Evolutionary conservation across 1,284 basidiomycete species (phyloP).

Genomic region (Ganoderma lucidum): DNA sequence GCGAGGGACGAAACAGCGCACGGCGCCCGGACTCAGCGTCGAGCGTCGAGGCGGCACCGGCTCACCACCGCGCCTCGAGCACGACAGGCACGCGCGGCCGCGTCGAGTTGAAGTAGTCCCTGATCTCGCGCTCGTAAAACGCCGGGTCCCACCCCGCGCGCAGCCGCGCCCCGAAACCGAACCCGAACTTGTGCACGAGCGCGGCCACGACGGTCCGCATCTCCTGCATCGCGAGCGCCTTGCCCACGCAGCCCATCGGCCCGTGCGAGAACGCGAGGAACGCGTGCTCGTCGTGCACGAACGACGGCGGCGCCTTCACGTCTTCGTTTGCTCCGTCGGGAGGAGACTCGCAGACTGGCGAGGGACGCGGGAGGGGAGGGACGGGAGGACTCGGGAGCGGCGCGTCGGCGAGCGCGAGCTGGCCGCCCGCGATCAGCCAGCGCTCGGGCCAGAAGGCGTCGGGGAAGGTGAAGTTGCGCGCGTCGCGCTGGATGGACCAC

Average conservation of each 20-base stretch:
- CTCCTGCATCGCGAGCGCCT: conserved; percentile 41
- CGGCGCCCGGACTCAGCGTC: neutral
- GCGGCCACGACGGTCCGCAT: conserved; percentile 35
- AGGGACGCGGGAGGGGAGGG: neutral
- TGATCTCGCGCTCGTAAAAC: conserved; percentile 33
- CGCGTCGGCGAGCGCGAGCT: neutral
- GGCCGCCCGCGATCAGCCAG: conserved; percentile 33
- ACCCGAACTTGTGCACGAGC: conserved; percentile 37
- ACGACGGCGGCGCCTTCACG: too few species aligned
- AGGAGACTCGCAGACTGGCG: too few species aligned
- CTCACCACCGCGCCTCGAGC: conserved; percentile 5
- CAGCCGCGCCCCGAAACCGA: conserved; percentile 33
- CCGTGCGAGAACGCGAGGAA: conserved; percentile 43
- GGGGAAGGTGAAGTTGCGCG: conserved; percentile 41
- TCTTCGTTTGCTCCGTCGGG: too few species aligned
- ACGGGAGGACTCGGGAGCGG: too few species aligned
- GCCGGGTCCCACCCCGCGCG: conserved; percentile 34
- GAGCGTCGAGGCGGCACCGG: neutral
- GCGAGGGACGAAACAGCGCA: neutral
- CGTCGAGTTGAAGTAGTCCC: conserved; percentile 30
- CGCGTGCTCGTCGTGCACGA: conserved; percentile 36
- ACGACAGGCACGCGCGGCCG: conserved; percentile 6
- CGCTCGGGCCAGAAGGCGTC: conserved; percentile 41
- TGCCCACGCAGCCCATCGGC: conserved; percentile 43
- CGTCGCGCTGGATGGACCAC: conserved; percentile 41